Evolutionary conservation across 805 yeast species (phyloP).

Genomic region (Lipomyces mesembrius): DNA sequence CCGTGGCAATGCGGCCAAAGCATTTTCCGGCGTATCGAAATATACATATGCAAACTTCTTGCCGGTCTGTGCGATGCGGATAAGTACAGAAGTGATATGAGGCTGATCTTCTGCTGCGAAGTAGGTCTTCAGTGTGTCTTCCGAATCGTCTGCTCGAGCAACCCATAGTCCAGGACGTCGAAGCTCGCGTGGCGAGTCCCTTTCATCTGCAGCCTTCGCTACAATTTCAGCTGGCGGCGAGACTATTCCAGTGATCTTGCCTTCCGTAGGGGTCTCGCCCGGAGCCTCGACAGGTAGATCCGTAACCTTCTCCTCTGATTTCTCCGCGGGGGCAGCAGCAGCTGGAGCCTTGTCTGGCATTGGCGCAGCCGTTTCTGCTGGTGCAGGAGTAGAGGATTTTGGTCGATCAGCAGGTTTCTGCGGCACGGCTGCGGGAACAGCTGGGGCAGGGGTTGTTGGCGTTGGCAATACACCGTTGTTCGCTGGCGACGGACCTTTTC

Average conservation of each 20-base stretch:
- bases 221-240: conserved; percentile 17
- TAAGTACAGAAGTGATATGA: conserved; percentile 42
- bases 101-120: conserved; percentile 46
- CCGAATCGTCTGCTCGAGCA: conserved; percentile 46
- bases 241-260: conserved; percentile 1
- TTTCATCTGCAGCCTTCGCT: conserved; percentile 18
- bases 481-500: conserved; percentile 8
- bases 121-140: conserved; percentile 43
- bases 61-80: conserved; percentile 42
- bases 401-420: neutral
- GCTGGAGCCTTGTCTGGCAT: neutral
- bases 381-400: neutral
- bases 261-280: neutral
- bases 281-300: neutral
- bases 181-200: conserved; percentile 9
- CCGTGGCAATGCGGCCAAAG: conserved; percentile 26
- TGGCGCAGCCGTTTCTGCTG: conserved; percentile 3
- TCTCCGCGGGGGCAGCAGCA: conserved; percentile 1
- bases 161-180: conserved; percentile 49
- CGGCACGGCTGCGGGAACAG: neutral
- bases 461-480: neutral
- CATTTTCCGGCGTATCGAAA: conserved; percentile 46
- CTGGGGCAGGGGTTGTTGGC: neutral
- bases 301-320: neutral
- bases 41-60: conserved; percentile 47